Conservation (phyloP, 306 rosid genomes). For the Potentilla sterilis region DNA sequence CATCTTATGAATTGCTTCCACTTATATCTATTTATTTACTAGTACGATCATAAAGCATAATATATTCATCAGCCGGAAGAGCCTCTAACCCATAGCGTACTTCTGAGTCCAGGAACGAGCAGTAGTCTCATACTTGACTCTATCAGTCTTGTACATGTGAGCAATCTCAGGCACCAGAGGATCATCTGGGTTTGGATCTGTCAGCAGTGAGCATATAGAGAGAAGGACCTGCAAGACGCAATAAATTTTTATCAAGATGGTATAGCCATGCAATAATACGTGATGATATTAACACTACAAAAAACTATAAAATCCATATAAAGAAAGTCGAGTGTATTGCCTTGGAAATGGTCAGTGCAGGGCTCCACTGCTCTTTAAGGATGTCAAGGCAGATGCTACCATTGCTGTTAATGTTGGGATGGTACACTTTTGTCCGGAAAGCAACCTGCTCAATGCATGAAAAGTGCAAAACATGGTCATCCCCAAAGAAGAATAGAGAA, state of each 20-base stretch:
- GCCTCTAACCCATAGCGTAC: conserved; percentile 55
- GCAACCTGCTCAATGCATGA: conserved; percentile 38
- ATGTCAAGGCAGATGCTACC: conserved; percentile 60
- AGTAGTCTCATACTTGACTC: conserved; percentile 50
- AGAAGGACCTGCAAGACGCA: conserved; percentile 50
- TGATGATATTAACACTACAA: too few relatives aligned
- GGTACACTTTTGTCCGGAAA: conserved; percentile 53
- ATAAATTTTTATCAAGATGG: not conserved
- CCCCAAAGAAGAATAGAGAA: not conserved
- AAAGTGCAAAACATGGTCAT: not conserved
- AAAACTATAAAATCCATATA: not conserved
- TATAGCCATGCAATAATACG: not conserved
- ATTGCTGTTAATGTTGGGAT: conserved; percentile 54
- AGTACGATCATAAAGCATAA: conserved; percentile 15
- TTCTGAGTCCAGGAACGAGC: conserved; percentile 68
- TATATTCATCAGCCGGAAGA: conserved; percentile 13
- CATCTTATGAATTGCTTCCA: conserved; percentile 8
- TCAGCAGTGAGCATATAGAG: conserved; percentile 60
- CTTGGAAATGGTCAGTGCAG: conserved; percentile 56
- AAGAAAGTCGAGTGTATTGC: conserved; percentile 5
- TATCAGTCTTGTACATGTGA: conserved; percentile 56
- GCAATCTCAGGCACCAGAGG: conserved; percentile 69
- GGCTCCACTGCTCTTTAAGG: conserved; percentile 62
- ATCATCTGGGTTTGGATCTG: conserved; percentile 69
- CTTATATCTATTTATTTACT: conserved; percentile 43